phyloP scores from a whole-genome alignment of 2,329 filamentous ascomycete genomes.

The Botrytis aclada region DNA sequence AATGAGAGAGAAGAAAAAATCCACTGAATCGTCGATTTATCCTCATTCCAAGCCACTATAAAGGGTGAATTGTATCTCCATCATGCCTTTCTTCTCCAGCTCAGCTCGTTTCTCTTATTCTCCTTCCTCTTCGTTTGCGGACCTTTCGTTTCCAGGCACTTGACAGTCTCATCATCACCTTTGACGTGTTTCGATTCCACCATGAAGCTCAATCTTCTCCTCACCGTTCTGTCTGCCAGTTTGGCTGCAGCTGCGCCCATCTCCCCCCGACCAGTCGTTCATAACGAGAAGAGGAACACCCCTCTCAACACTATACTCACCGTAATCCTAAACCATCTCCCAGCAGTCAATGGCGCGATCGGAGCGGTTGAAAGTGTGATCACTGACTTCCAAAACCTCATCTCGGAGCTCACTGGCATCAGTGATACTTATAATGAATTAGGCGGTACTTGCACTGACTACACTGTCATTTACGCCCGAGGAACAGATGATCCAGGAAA shows the following conservation, averaged over 20 bases:
- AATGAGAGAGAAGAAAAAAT: background rate
- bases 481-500: slow-evolving; percentile 50
- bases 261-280: background rate
- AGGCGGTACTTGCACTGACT: slow-evolving; percentile 27
- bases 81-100: background rate
- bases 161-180: background rate
- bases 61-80: background rate
- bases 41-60: background rate
- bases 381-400: slow-evolving; percentile 27
- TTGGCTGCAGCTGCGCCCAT: slow-evolving; percentile 23
- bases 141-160: background rate
- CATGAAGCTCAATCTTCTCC: slow-evolving; percentile 13
- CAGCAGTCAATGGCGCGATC: slow-evolving; percentile 28
- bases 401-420: slow-evolving; percentile 28
- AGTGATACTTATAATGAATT: slow-evolving; percentile 34
- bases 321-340: slow-evolving; percentile 29
- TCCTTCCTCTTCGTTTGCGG: background rate
- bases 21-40: background rate
- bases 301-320: slow-evolving; percentile 31
- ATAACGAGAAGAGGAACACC: slow-evolving; percentile 23
- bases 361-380: slow-evolving; percentile 24
- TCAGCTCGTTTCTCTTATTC: background rate
- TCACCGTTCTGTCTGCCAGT: slow-evolving; percentile 20
- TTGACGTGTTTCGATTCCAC: background rate
- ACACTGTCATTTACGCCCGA: slow-evolving; percentile 48